Base-by-base conservation (phyloP, 768 basidiomycete genomes). In the Sarcodon sp. region DNA sequence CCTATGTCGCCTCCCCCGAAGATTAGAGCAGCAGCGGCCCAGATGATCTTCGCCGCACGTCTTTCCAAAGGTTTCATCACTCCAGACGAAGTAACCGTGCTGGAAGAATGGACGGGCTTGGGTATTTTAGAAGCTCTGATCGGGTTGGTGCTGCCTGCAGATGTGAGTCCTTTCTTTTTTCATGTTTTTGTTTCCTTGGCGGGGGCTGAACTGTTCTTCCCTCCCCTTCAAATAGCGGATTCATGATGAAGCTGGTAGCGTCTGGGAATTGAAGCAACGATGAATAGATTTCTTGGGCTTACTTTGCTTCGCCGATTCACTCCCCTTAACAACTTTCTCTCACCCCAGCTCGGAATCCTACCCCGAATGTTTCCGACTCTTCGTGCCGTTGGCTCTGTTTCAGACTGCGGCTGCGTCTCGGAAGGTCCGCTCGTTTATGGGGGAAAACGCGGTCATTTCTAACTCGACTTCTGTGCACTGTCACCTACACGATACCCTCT, bases 11-110 rank as follows among this genome's bases (percentile, higher is more conserved):
- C 54, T 18, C 56, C 50, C 15, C 57, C 67, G 13, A 54, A 56
- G 49, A 87, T 89, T 56, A 73, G 75, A 55, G 87, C 82, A n/a
- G 83, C 87, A 12, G 81, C 83, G 12, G 76, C 76, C 16, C 87
- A 89, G 50, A 84, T 88, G 75, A 75, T 88, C 4, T 90, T 86
- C 57, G 87, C 87, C n/a, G 73, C 79, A 38, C 76, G 87, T 44
- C 70, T 68, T 37, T 81, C 83, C 27, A 72, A 69, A 53, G 83
- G 75, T 51, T 87, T 89, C 57, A 88, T 90, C 56, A 77, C 76
- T 3, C 87, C 87, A 5, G 67, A 76, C 35, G 66, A 75, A 47
- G 84, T 87, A 31, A 62, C 61, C 7, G 66, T 67, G 48, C 57
- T 80, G 9, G 85, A 90, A 59, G 63, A 66, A 18, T 83, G 80